Conservation (phyloP, 2,329 filamentous ascomycete species). For the Aspergillus oerlinghausenensis region DNA sequence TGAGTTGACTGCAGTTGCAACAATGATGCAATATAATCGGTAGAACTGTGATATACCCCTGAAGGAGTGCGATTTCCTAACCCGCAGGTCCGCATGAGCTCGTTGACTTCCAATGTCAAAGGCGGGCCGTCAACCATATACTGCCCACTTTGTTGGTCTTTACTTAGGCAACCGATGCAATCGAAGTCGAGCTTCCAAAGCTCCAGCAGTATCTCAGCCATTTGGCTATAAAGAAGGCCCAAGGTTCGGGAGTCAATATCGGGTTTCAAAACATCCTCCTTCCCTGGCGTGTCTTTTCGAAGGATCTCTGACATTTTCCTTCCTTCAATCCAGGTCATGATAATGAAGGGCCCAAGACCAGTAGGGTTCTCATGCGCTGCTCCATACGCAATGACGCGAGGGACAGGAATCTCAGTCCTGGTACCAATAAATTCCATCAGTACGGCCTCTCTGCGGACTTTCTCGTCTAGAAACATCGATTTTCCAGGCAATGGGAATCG, state of each 20-base stretch:
- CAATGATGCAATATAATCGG: conserved; percentile 4
- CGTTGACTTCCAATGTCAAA: conserved; percentile 1
- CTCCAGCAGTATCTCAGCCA: conserved; percentile 5
- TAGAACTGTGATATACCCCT: not conserved
- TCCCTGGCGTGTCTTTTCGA: not conserved
- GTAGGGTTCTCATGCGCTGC: not conserved
- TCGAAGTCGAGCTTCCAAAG: conserved; percentile 5
- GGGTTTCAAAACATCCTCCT: not conserved
- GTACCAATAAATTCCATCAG: conserved; percentile 4
- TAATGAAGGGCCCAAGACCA: conserved; percentile 9
- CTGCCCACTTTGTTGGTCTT: not conserved
- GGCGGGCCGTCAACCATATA: not conserved
- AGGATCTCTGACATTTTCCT: conserved; percentile 5
- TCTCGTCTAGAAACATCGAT: conserved; percentile 12
- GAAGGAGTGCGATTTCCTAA: not conserved
- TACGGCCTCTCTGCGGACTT: conserved; percentile 4
- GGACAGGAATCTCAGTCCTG: conserved; percentile 7
- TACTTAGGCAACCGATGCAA: not conserved
- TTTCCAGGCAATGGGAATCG: conserved; percentile 9
- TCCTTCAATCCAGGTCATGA: conserved; percentile 10
- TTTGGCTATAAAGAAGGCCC: conserved; percentile 2
- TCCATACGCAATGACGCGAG: conserved; percentile 2
- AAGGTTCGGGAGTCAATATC: not conserved
- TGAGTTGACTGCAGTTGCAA: not conserved
- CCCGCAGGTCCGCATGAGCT: conserved; percentile 5